Conservation (phyloP, 2,329 filamentous ascomycete species). For the Ophiocordyceps camponoti-leonardi region DNA sequence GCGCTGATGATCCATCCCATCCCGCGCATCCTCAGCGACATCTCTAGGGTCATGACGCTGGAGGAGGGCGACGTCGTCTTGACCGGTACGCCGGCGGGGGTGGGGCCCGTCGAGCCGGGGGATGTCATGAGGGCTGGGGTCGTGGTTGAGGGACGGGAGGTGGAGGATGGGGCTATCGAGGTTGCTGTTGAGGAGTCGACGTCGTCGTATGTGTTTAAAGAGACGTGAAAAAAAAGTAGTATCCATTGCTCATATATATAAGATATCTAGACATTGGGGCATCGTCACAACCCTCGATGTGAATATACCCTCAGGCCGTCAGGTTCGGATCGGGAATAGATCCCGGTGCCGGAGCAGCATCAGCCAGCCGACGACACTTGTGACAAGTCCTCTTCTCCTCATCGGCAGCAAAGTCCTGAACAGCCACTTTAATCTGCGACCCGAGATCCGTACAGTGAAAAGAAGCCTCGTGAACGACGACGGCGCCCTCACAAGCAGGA, state of each 20-base stretch:
- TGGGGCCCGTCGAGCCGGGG: slow-evolving; percentile 69
- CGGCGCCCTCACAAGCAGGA: slow-evolving; percentile 10
- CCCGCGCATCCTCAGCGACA: slow-evolving; percentile 73
- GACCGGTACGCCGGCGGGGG: slow-evolving; percentile 95
- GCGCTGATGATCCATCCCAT: slow-evolving; percentile 87
- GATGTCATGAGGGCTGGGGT: slow-evolving; percentile 79
- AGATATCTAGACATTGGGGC: too few relatives aligned
- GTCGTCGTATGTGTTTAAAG: slow-evolving; percentile 58
- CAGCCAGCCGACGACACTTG: slow-evolving; percentile 59
- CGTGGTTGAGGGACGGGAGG: slow-evolving; percentile 60
- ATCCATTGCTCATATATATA: too few relatives aligned
- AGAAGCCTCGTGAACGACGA: slow-evolving; percentile 63
- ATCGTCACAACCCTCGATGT: too few relatives aligned
- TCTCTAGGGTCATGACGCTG: slow-evolving; percentile 87
- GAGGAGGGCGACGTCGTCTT: slow-evolving; percentile 84
- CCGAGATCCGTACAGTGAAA: slow-evolving; percentile 87
- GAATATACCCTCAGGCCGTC: neutral
- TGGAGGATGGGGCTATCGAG: slow-evolving; percentile 72
- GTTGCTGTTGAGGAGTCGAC: slow-evolving; percentile 67
- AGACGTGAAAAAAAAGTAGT: slow-evolving; percentile 38
- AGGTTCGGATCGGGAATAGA: slow-evolving; percentile 41
- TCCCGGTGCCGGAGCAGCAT: slow-evolving; percentile 46
- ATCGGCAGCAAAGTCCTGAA: slow-evolving; percentile 59
- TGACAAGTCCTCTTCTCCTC: slow-evolving; percentile 56
- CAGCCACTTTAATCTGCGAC: slow-evolving; percentile 84